A percentile compares a stretch with the other conserved stretches of the same genome.
Conservation (phyloP, 495 filamentous ascomycete genomes). For the Trichoderma asperelloides region DNA sequence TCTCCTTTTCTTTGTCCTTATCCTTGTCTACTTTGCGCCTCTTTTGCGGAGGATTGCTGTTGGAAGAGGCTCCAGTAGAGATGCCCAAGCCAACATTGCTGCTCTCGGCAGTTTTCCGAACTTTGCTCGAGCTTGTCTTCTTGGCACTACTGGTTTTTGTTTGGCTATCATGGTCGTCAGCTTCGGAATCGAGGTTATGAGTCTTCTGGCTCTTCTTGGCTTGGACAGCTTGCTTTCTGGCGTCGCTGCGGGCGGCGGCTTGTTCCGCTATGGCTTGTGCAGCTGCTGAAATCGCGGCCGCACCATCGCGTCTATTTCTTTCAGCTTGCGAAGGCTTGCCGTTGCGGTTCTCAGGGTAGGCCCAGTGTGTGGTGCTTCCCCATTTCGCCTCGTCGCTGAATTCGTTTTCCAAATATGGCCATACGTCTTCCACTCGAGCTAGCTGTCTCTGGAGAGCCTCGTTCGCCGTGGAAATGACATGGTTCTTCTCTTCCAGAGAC, state of each 20-base stretch:
- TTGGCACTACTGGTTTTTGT: constrained; percentile 40
- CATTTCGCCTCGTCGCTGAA: constrained; percentile 90
- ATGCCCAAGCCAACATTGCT: constrained; percentile 48
- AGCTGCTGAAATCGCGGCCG: constrained; percentile 57
- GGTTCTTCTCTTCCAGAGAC: constrained; percentile 91
- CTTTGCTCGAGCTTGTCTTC: constrained; percentile 51
- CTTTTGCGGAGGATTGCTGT: constrained; percentile 51
- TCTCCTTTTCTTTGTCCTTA: constrained; percentile 23
- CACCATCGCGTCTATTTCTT: constrained; percentile 66
- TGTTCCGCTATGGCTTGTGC: constrained; percentile 69
- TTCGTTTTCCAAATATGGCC: constrained; percentile 73
- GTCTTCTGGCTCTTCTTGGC: constrained; percentile 62
- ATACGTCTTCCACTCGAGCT: constrained; percentile 71
- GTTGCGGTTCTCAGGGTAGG: constrained; percentile 76
- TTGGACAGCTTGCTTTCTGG: constrained; percentile 65
- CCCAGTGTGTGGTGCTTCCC: constrained; percentile 90
- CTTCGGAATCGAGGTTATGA: constrained; percentile 63
- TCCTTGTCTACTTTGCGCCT: constrained; percentile 71
- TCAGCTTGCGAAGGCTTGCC: constrained; percentile 56
- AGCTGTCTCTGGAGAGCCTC: constrained; percentile 83
- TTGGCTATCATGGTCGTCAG: constrained; percentile 55
- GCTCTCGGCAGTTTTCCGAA: constrained; percentile 52
- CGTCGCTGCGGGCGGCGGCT: constrained; percentile 68
- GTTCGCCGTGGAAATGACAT: constrained; percentile 82
- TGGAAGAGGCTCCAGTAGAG: constrained; percentile 28